Percentiles rank a stretch among this genome's conserved stretches.
phyloP scores from a whole-genome alignment of 352 stramenopile species.

The Globisporangium canariense region DNA sequence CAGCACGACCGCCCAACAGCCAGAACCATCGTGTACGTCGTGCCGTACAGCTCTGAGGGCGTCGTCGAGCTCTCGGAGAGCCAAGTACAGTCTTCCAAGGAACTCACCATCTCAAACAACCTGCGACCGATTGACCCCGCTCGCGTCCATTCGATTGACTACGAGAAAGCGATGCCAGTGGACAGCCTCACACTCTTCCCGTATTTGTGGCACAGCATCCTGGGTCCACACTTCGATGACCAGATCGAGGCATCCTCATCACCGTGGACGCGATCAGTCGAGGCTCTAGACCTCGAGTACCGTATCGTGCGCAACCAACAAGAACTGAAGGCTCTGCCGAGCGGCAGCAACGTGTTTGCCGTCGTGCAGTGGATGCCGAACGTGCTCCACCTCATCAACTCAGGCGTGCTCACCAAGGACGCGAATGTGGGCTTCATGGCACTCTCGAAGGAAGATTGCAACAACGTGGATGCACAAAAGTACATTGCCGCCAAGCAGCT shows the following conservation, averaged over 20 bases:
- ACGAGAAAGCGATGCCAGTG: conserved; percentile 39
- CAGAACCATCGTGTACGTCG: conserved; percentile 36
- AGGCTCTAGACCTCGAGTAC: conserved; percentile 31
- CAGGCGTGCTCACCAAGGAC: conserved; percentile 18
- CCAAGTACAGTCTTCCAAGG: conserved; percentile 23
- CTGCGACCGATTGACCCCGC: neutral
- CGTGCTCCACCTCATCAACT: conserved; percentile 21
- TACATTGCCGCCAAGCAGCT: conserved; percentile 29
- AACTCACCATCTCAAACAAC: neutral
- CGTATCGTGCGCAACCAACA: conserved; percentile 35
- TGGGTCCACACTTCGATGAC: conserved; percentile 39
- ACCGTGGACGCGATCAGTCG: conserved; percentile 27
- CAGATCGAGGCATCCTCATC: conserved; percentile 18
- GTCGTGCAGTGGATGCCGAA: conserved; percentile 32
- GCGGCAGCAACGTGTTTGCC: conserved; percentile 37
- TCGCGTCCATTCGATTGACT: conserved; percentile 8
- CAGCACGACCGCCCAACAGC: neutral
- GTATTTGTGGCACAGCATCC: conserved; percentile 57
- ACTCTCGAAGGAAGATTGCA: conserved; percentile 54
- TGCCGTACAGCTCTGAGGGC: conserved; percentile 39
- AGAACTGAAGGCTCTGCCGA: conserved; percentile 28
- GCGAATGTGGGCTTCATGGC: conserved; percentile 39
- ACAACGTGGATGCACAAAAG: conserved; percentile 32
- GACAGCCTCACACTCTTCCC: conserved; percentile 55
- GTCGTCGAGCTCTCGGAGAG: conserved; percentile 30